Base-by-base conservation (phyloP, 1,284 basidiomycete genomes). In the Cutaneotrichosporon cyanovorans region DNA sequence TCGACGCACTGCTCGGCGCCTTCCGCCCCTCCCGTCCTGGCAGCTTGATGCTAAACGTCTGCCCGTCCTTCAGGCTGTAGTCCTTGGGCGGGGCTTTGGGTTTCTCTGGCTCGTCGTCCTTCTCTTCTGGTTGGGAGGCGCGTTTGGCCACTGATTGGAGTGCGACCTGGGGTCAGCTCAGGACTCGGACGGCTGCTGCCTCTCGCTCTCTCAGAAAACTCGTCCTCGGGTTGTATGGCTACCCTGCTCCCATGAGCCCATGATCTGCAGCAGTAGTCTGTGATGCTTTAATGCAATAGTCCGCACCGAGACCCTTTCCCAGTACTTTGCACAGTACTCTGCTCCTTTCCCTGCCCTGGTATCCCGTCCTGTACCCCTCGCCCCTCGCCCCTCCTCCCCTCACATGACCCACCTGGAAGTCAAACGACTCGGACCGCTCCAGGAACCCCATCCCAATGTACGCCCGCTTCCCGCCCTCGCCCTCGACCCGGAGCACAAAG, bases 131-230 rank as follows among this genome's bases (percentile, higher is more conserved):
- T 46, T 57, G 60, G 21, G 58, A 53, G 33, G 65, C 69, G 55
- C 73, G 90, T 85, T 96, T 96, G 21, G 85, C 83, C 71, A 90
- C 89, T 63, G 96, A 89, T 73, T 98, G 95, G 22, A 99, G 76
- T 1, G 93, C 89, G 42, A 96, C 90, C 60, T 74, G 44, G 4
- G 11, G 25, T 45, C 16, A 48, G 46, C 22, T n/a, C 5, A 25
- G 19, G 20, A 8, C 12, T 16, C 2, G 14, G 14, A 31, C 30
- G 9, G 9, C 30, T 31, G n/a, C n/a, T n/a, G n/a, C n/a, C n/a
- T n/a, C n/a, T n/a, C 30, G 30, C 30, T 8, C 30, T 9, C 30
- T 15, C 30, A 31, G n/a, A n/a, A n/a, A n/a, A n/a, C n/a, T n/a
- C n/a, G n/a, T n/a, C n/a, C n/a, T n/a, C n/a, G n/a, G n/a, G n/a